Conservation (phyloP, 805 yeast genomes). For the Myxozyma vanderwaltii region DNA sequence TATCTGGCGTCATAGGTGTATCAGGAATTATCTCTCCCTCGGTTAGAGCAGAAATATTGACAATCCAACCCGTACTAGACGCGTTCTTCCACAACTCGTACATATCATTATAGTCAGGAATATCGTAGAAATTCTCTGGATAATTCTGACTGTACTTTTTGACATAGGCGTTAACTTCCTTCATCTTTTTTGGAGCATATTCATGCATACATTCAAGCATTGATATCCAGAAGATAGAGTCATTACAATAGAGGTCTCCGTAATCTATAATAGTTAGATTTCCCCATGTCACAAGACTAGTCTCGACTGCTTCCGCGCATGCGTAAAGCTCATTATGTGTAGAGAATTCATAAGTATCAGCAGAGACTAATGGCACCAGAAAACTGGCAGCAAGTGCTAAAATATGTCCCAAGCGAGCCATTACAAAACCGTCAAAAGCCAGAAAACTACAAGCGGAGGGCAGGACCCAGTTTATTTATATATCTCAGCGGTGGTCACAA, state of each 20-base stretch:
- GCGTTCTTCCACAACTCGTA: conserved; percentile 1
- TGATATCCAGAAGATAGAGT: neutral
- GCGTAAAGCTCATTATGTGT: conserved; percentile 7
- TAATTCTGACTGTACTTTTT: neutral
- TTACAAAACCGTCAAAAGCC: no score
- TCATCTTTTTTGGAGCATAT: neutral
- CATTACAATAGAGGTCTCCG: neutral
- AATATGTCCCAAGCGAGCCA: no score
- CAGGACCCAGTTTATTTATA: no score
- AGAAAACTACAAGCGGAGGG: no score
- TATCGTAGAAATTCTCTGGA: neutral
- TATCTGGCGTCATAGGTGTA: conserved; percentile 14
- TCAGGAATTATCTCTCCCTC: conserved; percentile 46
- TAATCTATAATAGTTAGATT: neutral
- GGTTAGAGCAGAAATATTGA: neutral
- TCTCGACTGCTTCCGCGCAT: neutral
- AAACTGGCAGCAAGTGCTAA: neutral
- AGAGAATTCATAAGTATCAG: neutral
- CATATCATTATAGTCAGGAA: neutral
- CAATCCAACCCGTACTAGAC: conserved; percentile 1
- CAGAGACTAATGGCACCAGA: neutral
- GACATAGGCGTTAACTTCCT: neutral
- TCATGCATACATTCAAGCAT: conserved; percentile 3
- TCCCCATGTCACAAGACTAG: neutral
- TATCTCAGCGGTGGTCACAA: no score